Conservation (phyloP, 768 basidiomycete species). For the Pleurotus djamor region DNA sequence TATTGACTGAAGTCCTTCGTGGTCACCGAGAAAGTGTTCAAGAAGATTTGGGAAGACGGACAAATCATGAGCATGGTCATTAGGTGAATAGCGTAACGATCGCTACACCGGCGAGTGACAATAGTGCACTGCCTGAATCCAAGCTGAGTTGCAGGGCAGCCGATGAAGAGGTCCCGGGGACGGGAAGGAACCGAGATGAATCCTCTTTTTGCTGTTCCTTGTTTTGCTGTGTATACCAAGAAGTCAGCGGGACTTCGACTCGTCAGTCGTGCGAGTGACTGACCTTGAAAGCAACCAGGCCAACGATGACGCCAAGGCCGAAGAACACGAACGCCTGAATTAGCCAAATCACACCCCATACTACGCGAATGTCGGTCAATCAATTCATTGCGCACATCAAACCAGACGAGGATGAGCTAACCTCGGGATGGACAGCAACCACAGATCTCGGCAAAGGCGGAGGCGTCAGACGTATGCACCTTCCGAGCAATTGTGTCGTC, state of each 20-base stretch:
- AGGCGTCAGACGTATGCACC: conserved; percentile 86
- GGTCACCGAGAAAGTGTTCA: background rate
- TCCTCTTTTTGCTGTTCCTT: conserved; percentile 32
- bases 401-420: conserved; percentile 17
- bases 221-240: conserved; percentile 61
- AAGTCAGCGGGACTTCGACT: background rate
- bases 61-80: background rate
- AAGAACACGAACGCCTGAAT: conserved; percentile 75
- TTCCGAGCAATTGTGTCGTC: conserved; percentile 86
- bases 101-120: background rate
- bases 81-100: background rate
- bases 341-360: conserved; percentile 91
- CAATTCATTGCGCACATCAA: background rate
- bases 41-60: background rate
- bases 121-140: background rate
- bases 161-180: conserved; percentile 38
- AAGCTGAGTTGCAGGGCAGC: background rate
- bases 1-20: background rate
- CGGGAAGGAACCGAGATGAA: conserved; percentile 57
- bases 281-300: conserved; percentile 82
- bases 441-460: conserved; percentile 79
- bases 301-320: conserved; percentile 71
- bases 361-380: conserved; percentile 31
- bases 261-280: conserved; percentile 6
- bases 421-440: conserved; percentile 86